Base-by-base conservation (phyloP, 768 basidiomycete genomes). In the Lactarius hatsudake region DNA sequence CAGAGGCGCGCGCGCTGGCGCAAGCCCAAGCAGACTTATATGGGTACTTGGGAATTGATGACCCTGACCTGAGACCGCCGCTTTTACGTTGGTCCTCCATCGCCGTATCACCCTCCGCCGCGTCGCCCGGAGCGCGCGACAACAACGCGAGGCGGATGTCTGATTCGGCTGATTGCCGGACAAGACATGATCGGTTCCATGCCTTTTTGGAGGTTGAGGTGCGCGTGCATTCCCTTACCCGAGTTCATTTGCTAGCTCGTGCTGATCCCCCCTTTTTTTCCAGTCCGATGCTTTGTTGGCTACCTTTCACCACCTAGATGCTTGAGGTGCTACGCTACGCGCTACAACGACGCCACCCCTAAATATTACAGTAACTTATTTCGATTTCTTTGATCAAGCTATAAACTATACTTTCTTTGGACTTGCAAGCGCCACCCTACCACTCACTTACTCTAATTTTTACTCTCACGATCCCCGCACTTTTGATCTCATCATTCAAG, bases 21-120 rank as follows among this genome's bases (percentile, higher is more conserved):
- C 79, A 82, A 65, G 89, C 85, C 1, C 88, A 92, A 70, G 86
- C 85, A 20, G 91, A 94, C 64, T 74, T 94, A 1, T 91, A 87
- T 71, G 83, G 82, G 38, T 87, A 92, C 83, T 81, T 94, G 26
- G 91, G 92, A 13, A 76, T 92, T 58, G 76, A 79, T 20, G 55
- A 80, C 5, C 78, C 79, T 23, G 82, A 84, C 18, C 73, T 79
- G 3, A 74, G 73, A 69, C 57, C 69, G 30, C 58, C 68, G 69
- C 38, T 55, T 2, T 20, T 48, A 0, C 53, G 68, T 30, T 59
- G 62, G 43, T 66, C 70, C 9, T 63, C 56, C 18, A 30, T 59
- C n/a, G 18, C 45, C 17, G 48, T 20, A n/a, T 69, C 68, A 23
- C 64, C 68, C 0, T 26, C 43, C 13, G 3, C 45, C 17, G 9